Percentiles rank a stretch among this genome's conserved stretches.
Conservation (phyloP, 2,329 filamentous ascomycete genomes). For the Neoascochyta sp. region DNA sequence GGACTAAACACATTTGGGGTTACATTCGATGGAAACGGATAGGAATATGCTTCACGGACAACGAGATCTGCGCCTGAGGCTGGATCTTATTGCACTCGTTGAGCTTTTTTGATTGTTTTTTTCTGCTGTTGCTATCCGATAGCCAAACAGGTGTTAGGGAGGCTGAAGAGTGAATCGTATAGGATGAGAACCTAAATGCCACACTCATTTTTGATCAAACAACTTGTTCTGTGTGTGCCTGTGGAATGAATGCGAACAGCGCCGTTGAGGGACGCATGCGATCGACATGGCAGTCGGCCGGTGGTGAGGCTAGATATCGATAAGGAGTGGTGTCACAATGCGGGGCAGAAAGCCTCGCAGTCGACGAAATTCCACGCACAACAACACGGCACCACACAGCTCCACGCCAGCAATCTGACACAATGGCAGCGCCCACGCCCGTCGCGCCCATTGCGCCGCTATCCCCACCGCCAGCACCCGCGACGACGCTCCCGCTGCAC, state of each 20-base stretch:
- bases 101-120: constrained; percentile 18
- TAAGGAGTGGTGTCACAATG: too few species aligned
- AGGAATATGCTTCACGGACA: constrained; percentile 17
- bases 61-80: constrained; percentile 37
- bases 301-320: too few species aligned
- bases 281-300: too few species aligned
- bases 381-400: too few species aligned
- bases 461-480: constrained; percentile 14
- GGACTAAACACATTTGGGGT: constrained; percentile 10
- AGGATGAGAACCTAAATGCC: constrained; percentile 38
- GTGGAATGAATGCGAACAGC: too few species aligned
- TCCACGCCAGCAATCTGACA: too few species aligned
- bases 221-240: neutral
- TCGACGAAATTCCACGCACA: too few species aligned
- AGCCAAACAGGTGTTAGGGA: constrained; percentile 7
- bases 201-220: constrained; percentile 32
- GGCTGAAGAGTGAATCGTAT: constrained; percentile 13
- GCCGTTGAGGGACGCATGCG: too few species aligned
- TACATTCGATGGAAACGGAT: constrained; percentile 12
- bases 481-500: constrained; percentile 23
- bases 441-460: constrained; percentile 15
- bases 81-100: constrained; percentile 36
- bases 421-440: constrained; percentile 20
- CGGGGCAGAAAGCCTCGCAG: too few species aligned
- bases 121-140: constrained; percentile 5